Conservation (phyloP, 1,284 basidiomycete genomes). For the Trametes polyzona region DNA sequence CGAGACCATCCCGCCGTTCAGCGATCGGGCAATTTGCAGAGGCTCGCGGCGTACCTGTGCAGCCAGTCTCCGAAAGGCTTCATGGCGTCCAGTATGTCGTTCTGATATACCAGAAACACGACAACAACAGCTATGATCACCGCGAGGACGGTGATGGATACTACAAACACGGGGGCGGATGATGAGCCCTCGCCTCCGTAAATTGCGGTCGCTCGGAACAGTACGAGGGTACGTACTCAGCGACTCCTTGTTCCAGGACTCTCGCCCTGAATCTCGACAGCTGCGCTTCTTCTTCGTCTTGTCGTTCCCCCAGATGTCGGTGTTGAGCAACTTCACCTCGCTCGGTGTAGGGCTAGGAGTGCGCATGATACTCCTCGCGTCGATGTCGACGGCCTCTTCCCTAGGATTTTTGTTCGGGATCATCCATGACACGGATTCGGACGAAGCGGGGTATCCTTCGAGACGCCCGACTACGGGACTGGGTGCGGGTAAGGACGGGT, state of each 20-base stretch:
- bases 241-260: conserved; percentile 4
- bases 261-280: too few species aligned
- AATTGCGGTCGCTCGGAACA: too few species aligned
- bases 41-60: conserved; percentile 37
- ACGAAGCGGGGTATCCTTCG: too few species aligned
- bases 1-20: background rate
- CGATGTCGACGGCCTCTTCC: conserved; percentile 1
- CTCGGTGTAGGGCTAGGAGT: conserved; percentile 45
- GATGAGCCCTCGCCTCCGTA: background rate
- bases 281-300: conserved; percentile 1
- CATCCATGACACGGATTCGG: too few species aligned
- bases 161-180: too few species aligned
- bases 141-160: conserved; percentile 18
- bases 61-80: conserved; percentile 58
- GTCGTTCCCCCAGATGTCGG: conserved; percentile 9
- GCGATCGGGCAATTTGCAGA: background rate
- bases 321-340: conserved; percentile 8
- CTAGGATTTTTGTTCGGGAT: too few species aligned
- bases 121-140: conserved; percentile 43
- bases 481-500: too few species aligned
- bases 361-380: conserved; percentile 31
- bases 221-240: conserved; percentile 15
- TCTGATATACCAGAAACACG: conserved; percentile 56
- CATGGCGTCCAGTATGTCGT: conserved; percentile 59
- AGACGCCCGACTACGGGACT: too few species aligned